phyloP scores from a whole-genome alignment of 169 alveolate species.

The Plasmodium ovale region DNA sequence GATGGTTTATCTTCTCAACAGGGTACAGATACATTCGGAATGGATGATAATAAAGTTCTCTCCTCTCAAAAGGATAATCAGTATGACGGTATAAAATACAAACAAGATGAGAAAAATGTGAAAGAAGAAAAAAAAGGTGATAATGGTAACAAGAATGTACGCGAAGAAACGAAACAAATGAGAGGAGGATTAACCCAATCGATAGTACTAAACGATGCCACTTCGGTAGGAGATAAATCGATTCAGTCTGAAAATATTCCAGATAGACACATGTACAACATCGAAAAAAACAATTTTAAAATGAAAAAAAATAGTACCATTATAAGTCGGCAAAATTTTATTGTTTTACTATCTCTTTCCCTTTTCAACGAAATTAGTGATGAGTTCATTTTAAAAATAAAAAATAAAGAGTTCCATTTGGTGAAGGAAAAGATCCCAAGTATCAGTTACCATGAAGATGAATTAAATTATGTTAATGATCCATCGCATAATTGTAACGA shows the following conservation, averaged over 20 bases:
- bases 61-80: not conserved
- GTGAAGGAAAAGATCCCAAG: not conserved
- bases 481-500: not conserved
- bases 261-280: not conserved
- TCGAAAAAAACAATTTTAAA: conserved; percentile 10
- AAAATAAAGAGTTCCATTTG: conserved; percentile 7
- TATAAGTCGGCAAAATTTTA: conserved; percentile 35
- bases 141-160: too few relatives aligned
- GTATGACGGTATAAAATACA: too few relatives aligned
- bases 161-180: too few relatives aligned
- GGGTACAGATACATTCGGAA: not conserved
- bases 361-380: conserved; percentile 68
- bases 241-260: not conserved
- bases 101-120: not conserved
- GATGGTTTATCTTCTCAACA: too few relatives aligned
- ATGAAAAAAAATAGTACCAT: conserved; percentile 32
- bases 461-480: not conserved
- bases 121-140: not conserved
- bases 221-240: not conserved
- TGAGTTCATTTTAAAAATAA: conserved; percentile 39
- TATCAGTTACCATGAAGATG: too few relatives aligned
- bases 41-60: not conserved
- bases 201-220: too few relatives aligned
- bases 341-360: conserved; percentile 27
- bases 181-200: too few relatives aligned